Percentiles rank a stretch among this genome's conserved stretches.
Evolutionary conservation across 148 eudicot species (phyloP).

Genomic region (Simmondsia chinensis): DNA sequence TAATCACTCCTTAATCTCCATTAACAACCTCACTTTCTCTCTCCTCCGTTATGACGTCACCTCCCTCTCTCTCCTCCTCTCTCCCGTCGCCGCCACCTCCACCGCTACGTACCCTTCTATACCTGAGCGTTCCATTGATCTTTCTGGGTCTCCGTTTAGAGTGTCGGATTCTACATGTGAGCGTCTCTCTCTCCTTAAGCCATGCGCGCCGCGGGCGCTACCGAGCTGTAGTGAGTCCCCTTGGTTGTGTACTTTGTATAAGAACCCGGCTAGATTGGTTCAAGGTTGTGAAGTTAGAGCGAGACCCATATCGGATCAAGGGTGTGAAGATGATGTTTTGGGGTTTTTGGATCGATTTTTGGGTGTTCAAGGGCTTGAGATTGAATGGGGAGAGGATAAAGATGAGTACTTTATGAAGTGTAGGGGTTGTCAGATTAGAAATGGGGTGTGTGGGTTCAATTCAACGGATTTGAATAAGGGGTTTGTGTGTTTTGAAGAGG

Average conservation of each 20-base stretch:
- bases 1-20: slow-evolving; percentile 23
- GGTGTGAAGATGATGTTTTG: slow-evolving; percentile 45
- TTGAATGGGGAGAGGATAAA: slow-evolving; percentile 31
- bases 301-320: slow-evolving; percentile 19
- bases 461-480: slow-evolving; percentile 31
- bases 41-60: slow-evolving; percentile 30
- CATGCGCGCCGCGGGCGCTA: slow-evolving; percentile 30
- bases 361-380: slow-evolving; percentile 25
- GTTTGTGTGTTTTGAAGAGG: slow-evolving; percentile 30
- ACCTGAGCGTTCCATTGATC: slow-evolving; percentile 32
- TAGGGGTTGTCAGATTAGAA: slow-evolving; percentile 17
- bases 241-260: slow-evolving; percentile 41
- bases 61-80: slow-evolving; percentile 30
- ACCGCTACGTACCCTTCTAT: slow-evolving; percentile 10
- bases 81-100: slow-evolving; percentile 20
- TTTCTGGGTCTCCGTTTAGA: slow-evolving; percentile 41
- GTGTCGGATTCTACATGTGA: slow-evolving; percentile 52
- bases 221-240: slow-evolving; percentile 55
- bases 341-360: slow-evolving; percentile 34
- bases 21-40: slow-evolving; percentile 45
- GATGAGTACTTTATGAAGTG: slow-evolving; percentile 39
- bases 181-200: slow-evolving; percentile 39
- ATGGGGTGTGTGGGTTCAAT: slow-evolving; percentile 62
- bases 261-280: slow-evolving; percentile 35
- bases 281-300: slow-evolving; percentile 27